Percentiles rank a stretch among this genome's conserved stretches.
Evolutionary conservation across 2,329 filamentous ascomycete species (phyloP).

Genomic region (Trichophyton benhamiae): DNA sequence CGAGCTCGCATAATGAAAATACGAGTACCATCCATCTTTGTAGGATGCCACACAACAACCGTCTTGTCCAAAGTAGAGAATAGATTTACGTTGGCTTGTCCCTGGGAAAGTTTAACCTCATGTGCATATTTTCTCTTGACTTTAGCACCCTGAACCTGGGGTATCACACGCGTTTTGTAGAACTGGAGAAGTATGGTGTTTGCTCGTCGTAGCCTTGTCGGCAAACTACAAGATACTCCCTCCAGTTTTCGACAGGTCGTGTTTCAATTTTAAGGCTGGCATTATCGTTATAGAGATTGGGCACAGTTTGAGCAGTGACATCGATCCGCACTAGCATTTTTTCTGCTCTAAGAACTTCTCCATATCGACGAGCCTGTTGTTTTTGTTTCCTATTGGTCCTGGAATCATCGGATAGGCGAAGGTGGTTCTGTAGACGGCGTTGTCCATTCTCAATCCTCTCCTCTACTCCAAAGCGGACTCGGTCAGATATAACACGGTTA

Average conservation of each 20-base stretch:
- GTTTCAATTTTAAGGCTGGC: slow-evolving; percentile 48
- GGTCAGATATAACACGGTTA: slow-evolving; percentile 19
- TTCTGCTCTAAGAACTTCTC: slow-evolving; percentile 55
- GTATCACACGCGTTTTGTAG: slow-evolving; percentile 52
- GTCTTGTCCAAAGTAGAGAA: slow-evolving; percentile 57
- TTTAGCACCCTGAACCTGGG: slow-evolving; percentile 43
- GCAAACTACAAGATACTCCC: slow-evolving; percentile 52
- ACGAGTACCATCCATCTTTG: slow-evolving; percentile 38
- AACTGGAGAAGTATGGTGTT: slow-evolving; percentile 46
- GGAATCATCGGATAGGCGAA: slow-evolving; percentile 17
- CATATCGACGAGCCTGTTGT: slow-evolving; percentile 19
- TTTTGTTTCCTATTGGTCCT: slow-evolving; percentile 11
- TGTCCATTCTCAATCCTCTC: slow-evolving; percentile 33
- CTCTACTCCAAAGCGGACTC: slow-evolving; percentile 34
- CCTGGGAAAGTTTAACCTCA: slow-evolving; percentile 35
- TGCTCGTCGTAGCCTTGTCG: slow-evolving; percentile 44
- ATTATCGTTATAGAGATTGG: slow-evolving; percentile 53
- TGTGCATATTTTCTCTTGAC: slow-evolving; percentile 44
- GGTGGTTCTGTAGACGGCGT: slow-evolving; percentile 28
- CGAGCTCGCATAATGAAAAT: slow-evolving; percentile 53
- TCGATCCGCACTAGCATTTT: slow-evolving; percentile 56
- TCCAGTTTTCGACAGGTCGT: slow-evolving; percentile 50
- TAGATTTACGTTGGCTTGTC: slow-evolving; percentile 45
- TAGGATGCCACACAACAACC: slow-evolving; percentile 49
- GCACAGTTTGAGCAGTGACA: slow-evolving; percentile 39